phyloP scores from a whole-genome alignment of 106 monocot genomes.

The Xerophyta viscosa region DNA sequence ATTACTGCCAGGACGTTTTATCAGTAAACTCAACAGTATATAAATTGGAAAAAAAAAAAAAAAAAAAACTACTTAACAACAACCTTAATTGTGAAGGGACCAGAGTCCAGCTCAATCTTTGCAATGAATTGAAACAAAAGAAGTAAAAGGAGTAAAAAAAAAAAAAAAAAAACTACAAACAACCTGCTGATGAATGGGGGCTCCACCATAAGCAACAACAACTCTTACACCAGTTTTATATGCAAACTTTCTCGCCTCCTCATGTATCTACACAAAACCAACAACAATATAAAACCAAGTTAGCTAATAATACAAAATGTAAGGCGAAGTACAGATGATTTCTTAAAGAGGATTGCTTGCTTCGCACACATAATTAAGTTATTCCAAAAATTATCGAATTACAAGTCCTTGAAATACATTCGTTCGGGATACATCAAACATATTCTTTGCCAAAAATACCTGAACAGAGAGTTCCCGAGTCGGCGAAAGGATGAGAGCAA shows the following conservation, averaged over 20 bases:
- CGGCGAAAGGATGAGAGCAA: slow-evolving; percentile 63
- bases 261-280: slow-evolving; percentile 4
- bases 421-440: too few relatives aligned
- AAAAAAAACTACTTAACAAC: too few relatives aligned
- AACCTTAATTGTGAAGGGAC: background rate
- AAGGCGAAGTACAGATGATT: background rate
- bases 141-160: background rate
- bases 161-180: background rate
- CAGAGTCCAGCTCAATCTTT: background rate
- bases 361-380: too few relatives aligned
- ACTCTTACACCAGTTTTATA: slow-evolving; percentile 26
- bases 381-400: too few relatives aligned
- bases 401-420: too few relatives aligned
- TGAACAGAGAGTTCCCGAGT: slow-evolving; percentile 66
- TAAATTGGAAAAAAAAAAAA: too few relatives aligned
- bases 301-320: background rate
- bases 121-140: background rate
- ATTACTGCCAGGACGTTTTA: too few relatives aligned
- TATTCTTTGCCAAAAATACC: slow-evolving; percentile 13
- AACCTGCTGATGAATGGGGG: slow-evolving; percentile 7
- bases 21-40: too few relatives aligned
- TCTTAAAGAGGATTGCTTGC: too few relatives aligned
- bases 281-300: background rate
- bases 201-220: slow-evolving; percentile 33
- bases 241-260: slow-evolving; percentile 9